Percentiles rank a stretch among this genome's conserved stretches.
phyloP scores from a whole-genome alignment of 345 rosid genomes.

The Populus nigra region DNA sequence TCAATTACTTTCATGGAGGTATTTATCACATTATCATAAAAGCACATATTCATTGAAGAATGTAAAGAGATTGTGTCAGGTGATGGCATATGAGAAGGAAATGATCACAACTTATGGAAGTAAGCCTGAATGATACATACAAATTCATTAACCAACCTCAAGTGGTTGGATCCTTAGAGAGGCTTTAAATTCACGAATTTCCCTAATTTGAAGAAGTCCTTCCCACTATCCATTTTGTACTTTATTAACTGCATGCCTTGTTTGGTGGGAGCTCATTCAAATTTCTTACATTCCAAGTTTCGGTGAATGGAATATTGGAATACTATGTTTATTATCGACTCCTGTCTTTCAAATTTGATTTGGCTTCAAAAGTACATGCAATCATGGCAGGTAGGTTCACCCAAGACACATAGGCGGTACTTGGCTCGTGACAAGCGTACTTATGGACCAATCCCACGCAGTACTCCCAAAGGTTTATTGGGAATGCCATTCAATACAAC shows the following conservation, averaged over 20 bases:
- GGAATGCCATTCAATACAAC: slow-evolving; percentile 98
- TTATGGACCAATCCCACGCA: slow-evolving; percentile 92
- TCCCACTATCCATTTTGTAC: background rate
- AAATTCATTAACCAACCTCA: background rate
- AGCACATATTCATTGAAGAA: background rate
- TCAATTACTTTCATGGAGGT: slow-evolving; percentile 86
- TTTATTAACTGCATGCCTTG: background rate
- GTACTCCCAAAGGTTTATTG: slow-evolving; percentile 77
- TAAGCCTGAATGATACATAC: background rate
- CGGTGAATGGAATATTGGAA: background rate
- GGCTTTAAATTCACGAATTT: background rate
- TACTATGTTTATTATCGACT: background rate
- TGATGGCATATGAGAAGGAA: background rate
- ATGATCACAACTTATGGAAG: background rate
- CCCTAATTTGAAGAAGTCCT: background rate
- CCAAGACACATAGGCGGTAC: slow-evolving; percentile 84
- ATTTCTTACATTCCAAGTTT: background rate
- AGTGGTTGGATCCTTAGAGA: background rate
- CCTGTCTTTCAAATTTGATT: background rate
- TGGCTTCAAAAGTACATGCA: background rate
- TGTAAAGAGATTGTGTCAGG: background rate
- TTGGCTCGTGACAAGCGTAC: slow-evolving; percentile 85
- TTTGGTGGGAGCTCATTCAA: background rate
- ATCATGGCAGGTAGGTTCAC: slow-evolving; percentile 69
- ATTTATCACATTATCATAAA: background rate